A percentile compares a stretch with the other conserved stretches of the same genome.
Conservation (phyloP, 306 rosid genomes). For the Cotoneaster glaucophyllus region DNA sequence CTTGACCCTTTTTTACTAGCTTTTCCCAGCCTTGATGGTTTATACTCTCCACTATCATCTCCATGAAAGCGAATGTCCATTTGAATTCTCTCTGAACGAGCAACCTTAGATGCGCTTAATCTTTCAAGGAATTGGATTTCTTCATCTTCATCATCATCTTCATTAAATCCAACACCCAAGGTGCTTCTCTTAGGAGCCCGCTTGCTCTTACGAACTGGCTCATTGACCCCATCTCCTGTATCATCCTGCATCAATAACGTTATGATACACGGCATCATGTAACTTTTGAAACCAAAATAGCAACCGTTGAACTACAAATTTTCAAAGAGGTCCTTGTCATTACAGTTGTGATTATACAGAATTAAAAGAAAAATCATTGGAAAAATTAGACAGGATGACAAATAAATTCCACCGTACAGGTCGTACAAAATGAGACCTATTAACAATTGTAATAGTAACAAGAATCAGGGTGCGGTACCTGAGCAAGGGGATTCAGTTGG, state of each 20-base stretch:
- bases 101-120: conserved; percentile 22
- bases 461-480: conserved; percentile 11
- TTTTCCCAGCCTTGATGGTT: conserved; percentile 7
- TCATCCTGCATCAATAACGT: conserved; percentile 21
- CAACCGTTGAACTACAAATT: no score
- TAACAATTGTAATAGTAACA: background rate
- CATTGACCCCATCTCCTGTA: conserved; percentile 9
- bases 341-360: background rate
- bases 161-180: conserved; percentile 9
- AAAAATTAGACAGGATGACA: background rate
- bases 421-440: conserved; percentile 1
- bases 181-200: conserved; percentile 28
- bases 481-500: conserved; percentile 15
- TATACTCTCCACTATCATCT: conserved; percentile 1
- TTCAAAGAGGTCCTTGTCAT: background rate
- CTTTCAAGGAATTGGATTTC: conserved; percentile 36
- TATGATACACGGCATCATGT: background rate
- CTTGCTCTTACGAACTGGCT: conserved; percentile 33
- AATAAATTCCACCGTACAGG: background rate
- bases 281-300: background rate
- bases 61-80: background rate
- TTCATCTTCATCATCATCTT: conserved; percentile 26
- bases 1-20: conserved; percentile 21
- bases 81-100: conserved; percentile 1
- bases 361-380: background rate